Evolutionary conservation across 2,329 filamentous ascomycete species (phyloP).

Genomic region (Coniochaeta prunicola): DNA sequence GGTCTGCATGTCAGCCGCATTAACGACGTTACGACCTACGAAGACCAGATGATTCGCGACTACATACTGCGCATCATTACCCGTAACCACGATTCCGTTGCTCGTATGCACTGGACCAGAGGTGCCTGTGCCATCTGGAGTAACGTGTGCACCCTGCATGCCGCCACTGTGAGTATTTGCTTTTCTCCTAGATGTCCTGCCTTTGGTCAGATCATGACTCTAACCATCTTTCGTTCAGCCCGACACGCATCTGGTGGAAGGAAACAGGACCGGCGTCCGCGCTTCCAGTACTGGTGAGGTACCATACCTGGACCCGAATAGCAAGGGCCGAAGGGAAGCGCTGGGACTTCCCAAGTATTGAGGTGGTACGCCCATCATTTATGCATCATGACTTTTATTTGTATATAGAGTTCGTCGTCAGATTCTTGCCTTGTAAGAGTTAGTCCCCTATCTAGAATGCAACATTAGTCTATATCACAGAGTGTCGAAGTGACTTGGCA

Average conservation of each 20-base stretch:
- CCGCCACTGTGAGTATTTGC: constrained; percentile 19
- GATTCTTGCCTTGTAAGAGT: neutral
- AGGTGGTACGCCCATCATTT: neutral
- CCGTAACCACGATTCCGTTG: constrained; percentile 30
- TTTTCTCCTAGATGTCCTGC: neutral
- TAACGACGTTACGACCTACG: constrained; percentile 25
- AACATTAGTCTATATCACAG: too few species aligned
- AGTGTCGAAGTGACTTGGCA: too few species aligned
- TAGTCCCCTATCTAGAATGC: too few species aligned
- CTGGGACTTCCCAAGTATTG: constrained; percentile 8
- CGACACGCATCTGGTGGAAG: constrained; percentile 22
- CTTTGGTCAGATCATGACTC: neutral
- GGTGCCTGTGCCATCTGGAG: constrained; percentile 33
- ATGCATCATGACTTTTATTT: neutral
- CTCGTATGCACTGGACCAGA: constrained; percentile 29
- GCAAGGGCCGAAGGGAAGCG: constrained; percentile 20
- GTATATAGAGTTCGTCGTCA: neutral
- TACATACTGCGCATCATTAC: constrained; percentile 27
- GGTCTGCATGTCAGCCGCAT: constrained; percentile 26
- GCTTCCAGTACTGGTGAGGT: constrained; percentile 29
- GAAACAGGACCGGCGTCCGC: constrained; percentile 23
- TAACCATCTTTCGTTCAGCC: constrained; percentile 13
- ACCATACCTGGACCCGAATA: constrained; percentile 28
- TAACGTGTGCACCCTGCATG: constrained; percentile 22
- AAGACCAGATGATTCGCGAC: constrained; percentile 27